phyloP scores from a whole-genome alignment of 352 stramenopile genomes.

The Phytophthora fragariae region DNA sequence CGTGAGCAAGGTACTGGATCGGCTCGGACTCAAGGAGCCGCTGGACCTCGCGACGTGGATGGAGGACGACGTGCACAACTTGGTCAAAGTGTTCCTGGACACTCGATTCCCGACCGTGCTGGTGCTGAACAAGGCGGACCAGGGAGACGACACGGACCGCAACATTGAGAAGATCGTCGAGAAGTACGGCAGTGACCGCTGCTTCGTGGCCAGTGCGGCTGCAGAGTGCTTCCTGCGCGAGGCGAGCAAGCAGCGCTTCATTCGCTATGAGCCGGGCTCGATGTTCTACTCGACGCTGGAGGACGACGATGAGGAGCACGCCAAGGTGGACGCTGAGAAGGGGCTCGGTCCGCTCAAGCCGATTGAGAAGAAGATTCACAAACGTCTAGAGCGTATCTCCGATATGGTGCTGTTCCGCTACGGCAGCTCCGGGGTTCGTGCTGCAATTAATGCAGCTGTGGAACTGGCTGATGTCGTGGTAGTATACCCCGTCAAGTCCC shows the following conservation, averaged over 20 bases:
- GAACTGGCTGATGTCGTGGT: constrained; percentile 84
- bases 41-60: constrained; percentile 62
- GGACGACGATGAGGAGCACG: constrained; percentile 58
- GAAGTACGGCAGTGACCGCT: constrained; percentile 89
- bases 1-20: constrained; percentile 76
- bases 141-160: constrained; percentile 84
- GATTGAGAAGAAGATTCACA: constrained; percentile 80
- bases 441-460: constrained; percentile 88
- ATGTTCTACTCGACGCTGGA: constrained; percentile 87
- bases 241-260: constrained; percentile 76
- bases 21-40: constrained; percentile 68
- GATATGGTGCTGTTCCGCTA: constrained; percentile 94
- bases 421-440: constrained; percentile 83
- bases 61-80: constrained; percentile 70
- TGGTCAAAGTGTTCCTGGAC: constrained; percentile 82
- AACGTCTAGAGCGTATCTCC: constrained; percentile 86
- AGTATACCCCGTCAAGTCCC: constrained; percentile 87
- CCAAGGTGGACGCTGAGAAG: constrained; percentile 35
- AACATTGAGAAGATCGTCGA: constrained; percentile 91
- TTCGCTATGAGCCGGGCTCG: constrained; percentile 86
- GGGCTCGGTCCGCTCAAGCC: constrained; percentile 58
- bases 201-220: constrained; percentile 88
- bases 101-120: constrained; percentile 89
- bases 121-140: constrained; percentile 91
- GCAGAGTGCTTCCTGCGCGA: constrained; percentile 87